These are phyloP conservation scores for Penicillium sp. DNA, from an alignment of 2,329 filamentous ascomycete species.

Conservation along the genomic window DNA sequence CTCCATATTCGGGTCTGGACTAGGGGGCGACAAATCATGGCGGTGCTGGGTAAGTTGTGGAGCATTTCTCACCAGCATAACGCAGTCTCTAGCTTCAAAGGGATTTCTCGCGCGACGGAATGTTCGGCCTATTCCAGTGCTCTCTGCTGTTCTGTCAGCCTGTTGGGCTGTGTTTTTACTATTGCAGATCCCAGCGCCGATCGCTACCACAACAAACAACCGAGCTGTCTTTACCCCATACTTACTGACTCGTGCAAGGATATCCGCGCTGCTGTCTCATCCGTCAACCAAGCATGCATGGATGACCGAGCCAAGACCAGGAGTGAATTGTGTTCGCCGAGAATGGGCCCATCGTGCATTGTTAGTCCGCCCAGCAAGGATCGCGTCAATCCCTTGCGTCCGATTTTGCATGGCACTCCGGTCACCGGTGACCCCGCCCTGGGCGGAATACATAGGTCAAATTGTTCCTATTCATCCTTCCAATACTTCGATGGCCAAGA, in stretches of 20 bases:
- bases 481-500: not conserved
- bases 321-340: constrained; percentile 5
- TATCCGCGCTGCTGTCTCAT: not conserved
- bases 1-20: not conserved
- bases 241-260: not conserved
- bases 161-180: not conserved
- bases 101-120: constrained; percentile 8
- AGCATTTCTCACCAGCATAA: not conserved
- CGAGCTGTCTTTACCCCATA: not conserved
- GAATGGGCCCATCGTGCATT: constrained; percentile 3
- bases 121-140: too few species aligned
- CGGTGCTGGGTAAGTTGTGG: not conserved
- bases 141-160: not conserved
- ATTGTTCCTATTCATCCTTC: not conserved
- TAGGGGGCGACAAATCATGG: constrained; percentile 4
- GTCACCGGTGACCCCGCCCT: not conserved
- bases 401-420: constrained; percentile 5
- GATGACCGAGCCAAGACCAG: not conserved
- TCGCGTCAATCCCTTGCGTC: constrained; percentile 10
- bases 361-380: constrained; percentile 1
- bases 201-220: constrained; percentile 1
- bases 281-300: not conserved
- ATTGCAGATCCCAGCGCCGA: constrained; percentile 9
- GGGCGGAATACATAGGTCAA: not conserved
- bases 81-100: not conserved